phyloP scores from a whole-genome alignment of 768 basidiomycete genomes.

The Trametes coccinea region DNA sequence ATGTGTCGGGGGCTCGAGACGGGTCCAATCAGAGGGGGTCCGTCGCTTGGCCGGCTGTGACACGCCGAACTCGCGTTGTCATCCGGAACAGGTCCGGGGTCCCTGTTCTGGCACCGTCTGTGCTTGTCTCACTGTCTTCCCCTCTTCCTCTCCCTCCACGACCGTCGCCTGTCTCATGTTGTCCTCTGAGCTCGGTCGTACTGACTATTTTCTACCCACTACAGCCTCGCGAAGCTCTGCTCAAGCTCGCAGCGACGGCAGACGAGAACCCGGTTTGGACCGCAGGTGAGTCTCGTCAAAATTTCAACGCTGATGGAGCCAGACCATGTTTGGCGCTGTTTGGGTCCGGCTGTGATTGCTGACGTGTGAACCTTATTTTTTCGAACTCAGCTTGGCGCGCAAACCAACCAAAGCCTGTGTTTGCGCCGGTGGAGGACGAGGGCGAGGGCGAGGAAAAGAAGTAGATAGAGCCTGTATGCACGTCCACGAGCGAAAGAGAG shows the following conservation, averaged over 20 bases:
- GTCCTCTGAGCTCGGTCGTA: background rate
- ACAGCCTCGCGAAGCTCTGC: constrained; percentile 94
- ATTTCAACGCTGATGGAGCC: constrained; percentile 27
- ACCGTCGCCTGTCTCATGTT: constrained; percentile 6
- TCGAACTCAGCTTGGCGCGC: constrained; percentile 71
- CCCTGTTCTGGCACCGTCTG: constrained; percentile 19
- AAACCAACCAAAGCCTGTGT: constrained; percentile 87
- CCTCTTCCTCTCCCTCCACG: constrained; percentile 20
- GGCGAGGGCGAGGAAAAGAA: constrained; percentile 57
- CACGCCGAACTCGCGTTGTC: constrained; percentile 27
- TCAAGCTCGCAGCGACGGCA: constrained; percentile 83
- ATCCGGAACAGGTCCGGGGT: constrained; percentile 23
- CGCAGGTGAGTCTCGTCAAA: constrained; percentile 56
- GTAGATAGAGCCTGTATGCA: constrained; percentile 31
- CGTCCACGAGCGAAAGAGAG: background rate
- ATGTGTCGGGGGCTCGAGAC: background rate
- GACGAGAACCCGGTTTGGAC: constrained; percentile 86
- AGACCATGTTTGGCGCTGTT: constrained; percentile 46
- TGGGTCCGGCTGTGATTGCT: constrained; percentile 38
- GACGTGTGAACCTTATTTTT: constrained; percentile 31
- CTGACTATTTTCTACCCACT: constrained; percentile 13
- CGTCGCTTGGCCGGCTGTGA: constrained; percentile 22
- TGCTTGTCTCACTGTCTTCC: constrained; percentile 11
- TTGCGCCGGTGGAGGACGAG: constrained; percentile 59
- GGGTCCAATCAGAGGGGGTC: constrained; percentile 14